Conservation (phyloP, 2,329 filamentous ascomycete species). For the Rachicladosporium sp. region DNA sequence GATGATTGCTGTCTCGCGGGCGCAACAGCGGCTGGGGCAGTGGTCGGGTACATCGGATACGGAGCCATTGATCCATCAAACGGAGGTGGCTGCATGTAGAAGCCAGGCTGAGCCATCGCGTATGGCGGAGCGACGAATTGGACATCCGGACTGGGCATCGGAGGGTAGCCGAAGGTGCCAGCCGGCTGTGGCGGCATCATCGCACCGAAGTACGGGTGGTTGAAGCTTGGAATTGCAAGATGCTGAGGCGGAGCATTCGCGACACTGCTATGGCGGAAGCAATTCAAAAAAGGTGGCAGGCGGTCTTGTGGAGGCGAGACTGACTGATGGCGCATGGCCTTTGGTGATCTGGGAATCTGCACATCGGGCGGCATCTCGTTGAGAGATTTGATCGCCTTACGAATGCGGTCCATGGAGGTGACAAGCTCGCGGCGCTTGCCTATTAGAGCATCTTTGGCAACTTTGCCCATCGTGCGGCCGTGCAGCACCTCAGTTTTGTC, state of each 20-base stretch:
- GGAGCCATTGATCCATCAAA: conserved; percentile 20
- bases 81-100: conserved; percentile 16
- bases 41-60: conserved; percentile 6
- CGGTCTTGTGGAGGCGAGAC: conserved; percentile 12
- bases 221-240: not conserved
- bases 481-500: conserved; percentile 27
- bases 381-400: conserved; percentile 23
- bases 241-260: conserved; percentile 1
- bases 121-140: conserved; percentile 11
- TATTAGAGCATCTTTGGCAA: conserved; percentile 20
- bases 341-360: conserved; percentile 15
- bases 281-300: conserved; percentile 15
- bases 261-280: conserved; percentile 5
- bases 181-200: not conserved
- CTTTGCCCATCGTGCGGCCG: conserved; percentile 19
- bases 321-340: conserved; percentile 12
- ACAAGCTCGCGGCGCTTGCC: conserved; percentile 23
- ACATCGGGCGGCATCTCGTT: conserved; percentile 11
- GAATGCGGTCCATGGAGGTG: conserved; percentile 21
- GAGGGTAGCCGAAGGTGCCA: not conserved
- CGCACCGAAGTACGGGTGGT: not conserved
- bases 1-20: not conserved
- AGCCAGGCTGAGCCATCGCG: conserved; percentile 13
- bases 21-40: not conserved
- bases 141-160: conserved; percentile 10